Evolutionary conservation across 768 basidiomycete genomes (phyloP).

Genomic region (Hirschioporus abietinus): DNA sequence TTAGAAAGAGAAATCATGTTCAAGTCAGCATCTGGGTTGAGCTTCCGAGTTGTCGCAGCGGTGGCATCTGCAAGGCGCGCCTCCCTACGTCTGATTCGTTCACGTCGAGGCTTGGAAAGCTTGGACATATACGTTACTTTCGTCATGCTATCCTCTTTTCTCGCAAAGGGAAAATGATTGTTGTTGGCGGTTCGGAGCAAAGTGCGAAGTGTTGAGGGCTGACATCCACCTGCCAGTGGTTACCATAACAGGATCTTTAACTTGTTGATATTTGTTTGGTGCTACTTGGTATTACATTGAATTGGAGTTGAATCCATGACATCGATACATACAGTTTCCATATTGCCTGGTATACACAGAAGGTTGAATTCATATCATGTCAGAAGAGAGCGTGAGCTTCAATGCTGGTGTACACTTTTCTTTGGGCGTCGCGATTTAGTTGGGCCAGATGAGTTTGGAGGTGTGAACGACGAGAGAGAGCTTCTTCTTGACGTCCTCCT

Average conservation of each 20-base stretch:
- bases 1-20: neutral
- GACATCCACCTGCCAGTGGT: neutral
- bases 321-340: neutral
- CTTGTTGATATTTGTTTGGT: neutral
- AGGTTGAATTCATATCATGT: slow-evolving; percentile 1
- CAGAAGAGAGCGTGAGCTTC: neutral
- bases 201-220: neutral
- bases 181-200: neutral
- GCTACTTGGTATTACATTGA: slow-evolving; percentile 1
- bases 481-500: slow-evolving; percentile 46
- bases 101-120: neutral
- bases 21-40: neutral
- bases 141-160: neutral
- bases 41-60: neutral
- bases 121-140: neutral
- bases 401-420: neutral
- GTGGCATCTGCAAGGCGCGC: neutral
- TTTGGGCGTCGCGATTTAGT: neutral
- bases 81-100: neutral
- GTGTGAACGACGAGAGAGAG: slow-evolving; percentile 30
- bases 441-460: neutral
- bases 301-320: neutral
- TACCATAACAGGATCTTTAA: neutral
- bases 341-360: neutral
- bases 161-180: neutral